Percentiles rank a stretch among this genome's conserved stretches.
Conservation (phyloP, 345 rosid species). For the Rhizophora mangle region DNA sequence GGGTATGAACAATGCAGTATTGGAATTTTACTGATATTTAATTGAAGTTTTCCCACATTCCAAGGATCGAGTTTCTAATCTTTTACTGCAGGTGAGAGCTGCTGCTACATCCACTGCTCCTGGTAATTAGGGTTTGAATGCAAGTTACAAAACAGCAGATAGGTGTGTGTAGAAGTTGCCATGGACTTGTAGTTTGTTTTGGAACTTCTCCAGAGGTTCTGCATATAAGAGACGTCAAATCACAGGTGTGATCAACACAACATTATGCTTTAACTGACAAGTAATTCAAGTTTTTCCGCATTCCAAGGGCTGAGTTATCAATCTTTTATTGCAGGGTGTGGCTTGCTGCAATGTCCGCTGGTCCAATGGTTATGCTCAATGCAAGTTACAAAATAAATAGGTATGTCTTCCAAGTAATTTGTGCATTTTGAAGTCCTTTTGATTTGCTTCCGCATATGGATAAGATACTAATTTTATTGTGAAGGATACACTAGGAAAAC, state of each 20-base stretch:
- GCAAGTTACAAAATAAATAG: conserved; percentile 78
- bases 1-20: no score
- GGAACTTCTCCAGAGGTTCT: conserved; percentile 82
- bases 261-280: not conserved
- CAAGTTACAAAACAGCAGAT: conserved; percentile 70
- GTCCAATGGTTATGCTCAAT: conserved; percentile 69
- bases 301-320: not conserved
- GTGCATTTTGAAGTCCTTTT: conserved; percentile 6
- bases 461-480: conserved; percentile 14
- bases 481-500: conserved; percentile 80
- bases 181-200: conserved; percentile 52
- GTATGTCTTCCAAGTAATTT: conserved; percentile 68
- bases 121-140: conserved; percentile 60
- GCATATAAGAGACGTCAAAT: conserved; percentile 51
- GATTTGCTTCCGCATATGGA: conserved; percentile 14
- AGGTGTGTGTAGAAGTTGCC: conserved; percentile 26
- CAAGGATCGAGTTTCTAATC: conserved; percentile 4
- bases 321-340: conserved; percentile 61
- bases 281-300: not conserved
- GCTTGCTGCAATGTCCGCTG: conserved; percentile 55
- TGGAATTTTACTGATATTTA: not conserved
- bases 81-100: conserved; percentile 66
- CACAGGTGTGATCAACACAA: conserved; percentile 49
- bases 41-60: not conserved
- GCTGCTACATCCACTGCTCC: conserved; percentile 65